Conservation (phyloP, 306 rosid species). For the Prosopis cineraria region DNA sequence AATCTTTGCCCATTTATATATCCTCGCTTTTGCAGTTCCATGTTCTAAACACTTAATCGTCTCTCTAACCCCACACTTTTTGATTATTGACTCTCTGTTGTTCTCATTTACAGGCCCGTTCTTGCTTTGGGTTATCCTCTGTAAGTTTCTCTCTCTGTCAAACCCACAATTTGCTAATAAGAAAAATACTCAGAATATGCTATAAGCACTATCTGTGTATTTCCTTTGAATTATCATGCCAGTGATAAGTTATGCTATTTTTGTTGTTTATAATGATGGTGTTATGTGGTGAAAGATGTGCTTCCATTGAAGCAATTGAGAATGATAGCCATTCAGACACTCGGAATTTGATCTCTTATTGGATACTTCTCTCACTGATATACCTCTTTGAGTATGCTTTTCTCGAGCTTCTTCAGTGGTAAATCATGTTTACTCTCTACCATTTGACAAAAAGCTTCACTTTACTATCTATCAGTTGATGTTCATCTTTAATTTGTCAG, state of each 20-base stretch:
- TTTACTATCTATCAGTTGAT: too few relatives aligned
- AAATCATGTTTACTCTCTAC: slow-evolving; percentile 27
- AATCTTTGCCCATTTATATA: not conserved
- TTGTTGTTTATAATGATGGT: too few relatives aligned
- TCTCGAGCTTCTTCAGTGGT: slow-evolving; percentile 45
- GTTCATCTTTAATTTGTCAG: too few relatives aligned
- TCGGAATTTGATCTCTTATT: slow-evolving; percentile 55
- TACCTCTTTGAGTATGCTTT: slow-evolving; percentile 55
- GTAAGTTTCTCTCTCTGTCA: slow-evolving; percentile 50
- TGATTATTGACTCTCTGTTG: not conserved
- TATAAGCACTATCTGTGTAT: too few relatives aligned
- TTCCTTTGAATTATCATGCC: not conserved
- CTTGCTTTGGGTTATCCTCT: slow-evolving; percentile 62
- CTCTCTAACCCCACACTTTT: too few relatives aligned
- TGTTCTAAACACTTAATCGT: not conserved
- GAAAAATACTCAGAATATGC: too few relatives aligned
- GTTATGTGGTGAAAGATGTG: too few relatives aligned
- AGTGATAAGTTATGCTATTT: not conserved
- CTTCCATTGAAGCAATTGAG: slow-evolving; percentile 65
- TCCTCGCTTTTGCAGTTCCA: not conserved
- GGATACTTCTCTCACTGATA: slow-evolving; percentile 55
- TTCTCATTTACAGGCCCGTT: slow-evolving; percentile 50
- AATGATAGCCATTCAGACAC: slow-evolving; percentile 42
- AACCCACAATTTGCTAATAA: not conserved
- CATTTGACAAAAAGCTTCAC: not conserved